A percentile compares a stretch with the other conserved stretches of the same genome.
phyloP scores from a whole-genome alignment of 192 early-diverging fungal species.

The Umbelopsis ramanniana region DNA sequence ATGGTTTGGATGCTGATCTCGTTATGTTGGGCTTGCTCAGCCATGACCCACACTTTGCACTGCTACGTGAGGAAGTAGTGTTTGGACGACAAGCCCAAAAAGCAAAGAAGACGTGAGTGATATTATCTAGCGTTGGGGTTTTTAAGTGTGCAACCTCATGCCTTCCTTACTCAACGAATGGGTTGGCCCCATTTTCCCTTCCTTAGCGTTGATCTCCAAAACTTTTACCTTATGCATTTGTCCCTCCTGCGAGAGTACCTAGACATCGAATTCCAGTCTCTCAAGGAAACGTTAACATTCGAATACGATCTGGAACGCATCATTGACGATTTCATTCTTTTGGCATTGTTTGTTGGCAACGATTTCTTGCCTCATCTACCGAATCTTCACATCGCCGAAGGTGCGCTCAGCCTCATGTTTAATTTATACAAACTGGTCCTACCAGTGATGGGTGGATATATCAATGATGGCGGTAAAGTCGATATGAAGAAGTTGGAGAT shows the following conservation, averaged over 20 bases:
- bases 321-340: conserved; percentile 95
- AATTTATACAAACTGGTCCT: conserved; percentile 67
- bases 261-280: conserved; percentile 79
- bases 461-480: conserved; percentile 83
- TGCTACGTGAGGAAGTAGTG: conserved; percentile 95
- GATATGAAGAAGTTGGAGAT: conserved; percentile 60
- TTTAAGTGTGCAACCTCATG: background rate
- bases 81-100: conserved; percentile 58
- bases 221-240: conserved; percentile 83
- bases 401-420: conserved; percentile 77
- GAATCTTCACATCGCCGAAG: conserved; percentile 92
- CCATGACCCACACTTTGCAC: conserved; percentile 96
- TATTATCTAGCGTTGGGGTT: too few relatives aligned
- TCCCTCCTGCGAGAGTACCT: conserved; percentile 92
- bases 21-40: conserved; percentile 95
- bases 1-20: conserved; percentile 97
- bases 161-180: background rate
- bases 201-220: conserved; percentile 52
- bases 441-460: conserved; percentile 80
- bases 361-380: conserved; percentile 97
- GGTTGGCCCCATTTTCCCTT: background rate
- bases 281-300: conserved; percentile 59
- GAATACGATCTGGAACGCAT: conserved; percentile 88
- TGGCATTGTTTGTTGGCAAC: conserved; percentile 96
- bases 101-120: conserved; percentile 53